Conservation (phyloP, 73 alveolate genomes). For the Blepharisma japonicum region DNA sequence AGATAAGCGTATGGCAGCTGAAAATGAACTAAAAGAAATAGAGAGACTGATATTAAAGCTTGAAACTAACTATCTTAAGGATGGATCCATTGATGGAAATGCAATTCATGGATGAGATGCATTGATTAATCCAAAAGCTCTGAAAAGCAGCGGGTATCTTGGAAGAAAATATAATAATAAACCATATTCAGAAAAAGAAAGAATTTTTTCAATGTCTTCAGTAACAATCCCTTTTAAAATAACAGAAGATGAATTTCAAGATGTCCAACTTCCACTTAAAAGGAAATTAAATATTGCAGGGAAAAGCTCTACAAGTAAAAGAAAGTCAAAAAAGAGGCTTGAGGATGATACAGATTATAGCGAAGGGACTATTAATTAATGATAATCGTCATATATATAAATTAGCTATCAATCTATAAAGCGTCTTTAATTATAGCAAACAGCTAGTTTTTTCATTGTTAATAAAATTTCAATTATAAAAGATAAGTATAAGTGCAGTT, state of each 20-base stretch:
- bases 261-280: background rate
- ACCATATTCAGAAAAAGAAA: background rate
- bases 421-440: too few species aligned
- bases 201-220: background rate
- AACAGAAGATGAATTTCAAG: conserved; percentile 9
- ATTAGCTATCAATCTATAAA: too few species aligned
- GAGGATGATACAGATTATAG: background rate
- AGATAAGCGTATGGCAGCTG: conserved; percentile 4
- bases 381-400: too few species aligned
- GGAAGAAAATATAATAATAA: background rate
- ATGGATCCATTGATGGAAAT: conserved; percentile 10
- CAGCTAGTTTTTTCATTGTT: too few species aligned
- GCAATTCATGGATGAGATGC: background rate
- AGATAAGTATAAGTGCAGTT: too few species aligned
- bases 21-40: conserved; percentile 20
- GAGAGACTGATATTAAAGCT: background rate
- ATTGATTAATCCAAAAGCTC: background rate
- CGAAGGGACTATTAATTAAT: background rate
- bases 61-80: conserved; percentile 28
- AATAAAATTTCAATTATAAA: too few species aligned
- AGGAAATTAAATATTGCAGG: background rate
- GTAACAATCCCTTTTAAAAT: background rate
- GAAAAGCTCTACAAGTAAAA: background rate
- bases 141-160: background rate
- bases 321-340: background rate